Evolutionary conservation across 495 filamentous ascomycete species (phyloP).

Genomic region (Tuber magnatum): DNA sequence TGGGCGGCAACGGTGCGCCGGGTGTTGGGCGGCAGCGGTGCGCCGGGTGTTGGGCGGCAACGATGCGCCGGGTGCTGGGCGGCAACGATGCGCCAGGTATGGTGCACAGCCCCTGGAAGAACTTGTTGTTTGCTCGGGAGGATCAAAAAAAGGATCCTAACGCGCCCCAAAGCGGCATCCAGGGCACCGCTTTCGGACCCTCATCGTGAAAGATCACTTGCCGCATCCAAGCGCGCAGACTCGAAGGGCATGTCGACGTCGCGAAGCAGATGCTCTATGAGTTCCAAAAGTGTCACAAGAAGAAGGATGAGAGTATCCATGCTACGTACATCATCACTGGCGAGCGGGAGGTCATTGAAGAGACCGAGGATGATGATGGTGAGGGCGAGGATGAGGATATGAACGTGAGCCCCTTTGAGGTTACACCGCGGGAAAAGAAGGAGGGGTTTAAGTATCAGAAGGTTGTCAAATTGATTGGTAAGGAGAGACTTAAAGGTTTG

Average conservation of each 20-base stretch:
- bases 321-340: conserved; percentile 86
- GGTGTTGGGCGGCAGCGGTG: too few relatives aligned
- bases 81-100: too few relatives aligned
- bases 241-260: conserved; percentile 71
- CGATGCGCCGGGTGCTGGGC: too few relatives aligned
- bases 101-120: too few relatives aligned
- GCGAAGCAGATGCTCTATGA: conserved; percentile 92
- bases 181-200: too few relatives aligned
- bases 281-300: conserved; percentile 75
- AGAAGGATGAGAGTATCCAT: conserved; percentile 59
- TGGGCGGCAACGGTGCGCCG: too few relatives aligned
- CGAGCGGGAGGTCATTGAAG: conserved; percentile 42
- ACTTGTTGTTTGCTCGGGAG: too few relatives aligned
- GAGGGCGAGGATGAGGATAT: conserved; percentile 65
- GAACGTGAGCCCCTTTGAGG: conserved; percentile 61
- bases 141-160: too few relatives aligned
- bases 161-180: too few relatives aligned
- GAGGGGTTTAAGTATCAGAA: conserved; percentile 47
- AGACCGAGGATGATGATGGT: conserved; percentile 41
- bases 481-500: conserved; percentile 71
- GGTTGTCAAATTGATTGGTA: conserved; percentile 62
- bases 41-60: too few relatives aligned
- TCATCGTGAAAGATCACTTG: conserved; percentile 87
- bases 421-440: conserved; percentile 50
- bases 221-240: conserved; percentile 65